Percentiles rank a stretch among this genome's conserved stretches.
Conservation (phyloP, 2,329 filamentous ascomycete species). For the Tolypocladium sp. region DNA sequence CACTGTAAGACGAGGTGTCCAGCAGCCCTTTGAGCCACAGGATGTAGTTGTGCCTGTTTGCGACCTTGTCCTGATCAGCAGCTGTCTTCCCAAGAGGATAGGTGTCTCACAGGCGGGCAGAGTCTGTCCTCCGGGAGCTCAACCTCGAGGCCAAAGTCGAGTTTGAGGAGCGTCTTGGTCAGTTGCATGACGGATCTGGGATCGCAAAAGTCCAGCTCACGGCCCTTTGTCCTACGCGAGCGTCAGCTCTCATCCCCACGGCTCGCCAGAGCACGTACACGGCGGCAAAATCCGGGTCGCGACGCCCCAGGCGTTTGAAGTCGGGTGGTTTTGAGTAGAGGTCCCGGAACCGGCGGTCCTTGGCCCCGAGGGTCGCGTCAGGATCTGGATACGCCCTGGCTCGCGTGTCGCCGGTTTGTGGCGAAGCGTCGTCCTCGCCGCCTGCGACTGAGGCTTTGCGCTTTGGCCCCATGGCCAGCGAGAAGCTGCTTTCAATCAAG, state of each 20-base stretch:
- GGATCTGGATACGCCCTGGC: background rate
- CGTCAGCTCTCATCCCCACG: background rate
- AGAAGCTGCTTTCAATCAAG: background rate
- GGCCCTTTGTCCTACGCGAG: constrained; percentile 15
- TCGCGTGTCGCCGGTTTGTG: background rate
- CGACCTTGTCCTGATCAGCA: constrained; percentile 29
- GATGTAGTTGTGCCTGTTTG: constrained; percentile 76
- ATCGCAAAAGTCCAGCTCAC: constrained; percentile 71
- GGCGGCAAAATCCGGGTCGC: constrained; percentile 31
- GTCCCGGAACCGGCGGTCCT: constrained; percentile 23
- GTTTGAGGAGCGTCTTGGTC: constrained; percentile 66
- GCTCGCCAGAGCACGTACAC: constrained; percentile 20
- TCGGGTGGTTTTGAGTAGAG: constrained; percentile 32
- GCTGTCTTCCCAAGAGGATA: background rate
- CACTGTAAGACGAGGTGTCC: constrained; percentile 55
- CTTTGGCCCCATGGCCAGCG: background rate
- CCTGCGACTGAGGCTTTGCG: background rate
- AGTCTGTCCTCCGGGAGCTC: constrained; percentile 68
- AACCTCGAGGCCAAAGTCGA: constrained; percentile 65
- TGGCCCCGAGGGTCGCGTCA: background rate
- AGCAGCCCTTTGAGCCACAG: constrained; percentile 78
- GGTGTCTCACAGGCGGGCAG: constrained; percentile 64
- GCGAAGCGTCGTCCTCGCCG: background rate
- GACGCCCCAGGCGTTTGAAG: constrained; percentile 30
- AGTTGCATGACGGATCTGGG: constrained; percentile 69